These are phyloP conservation scores for Forsythia viridissima DNA, from an alignment of 257 asterid species.

Conservation along the genomic window DNA sequence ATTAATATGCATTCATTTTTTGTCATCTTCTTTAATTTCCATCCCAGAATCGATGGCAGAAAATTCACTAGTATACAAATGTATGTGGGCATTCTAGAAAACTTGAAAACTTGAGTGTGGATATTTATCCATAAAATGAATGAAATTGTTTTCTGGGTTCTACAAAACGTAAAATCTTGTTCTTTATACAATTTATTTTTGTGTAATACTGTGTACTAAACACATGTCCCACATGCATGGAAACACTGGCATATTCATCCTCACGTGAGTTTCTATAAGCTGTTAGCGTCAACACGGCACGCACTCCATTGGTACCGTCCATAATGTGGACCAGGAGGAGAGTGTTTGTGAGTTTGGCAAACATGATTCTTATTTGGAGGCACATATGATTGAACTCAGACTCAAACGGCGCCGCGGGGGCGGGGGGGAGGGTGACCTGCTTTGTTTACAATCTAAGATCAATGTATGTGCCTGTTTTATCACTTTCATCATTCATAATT, in stretches of 20 bases:
- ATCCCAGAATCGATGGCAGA: background rate
- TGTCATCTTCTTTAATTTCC: background rate
- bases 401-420: background rate
- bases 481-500: slow-evolving; percentile 35
- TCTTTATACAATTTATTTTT: background rate
- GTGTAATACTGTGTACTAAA: background rate
- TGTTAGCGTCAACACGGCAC: background rate
- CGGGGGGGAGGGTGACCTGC: background rate
- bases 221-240: background rate
- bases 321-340: background rate
- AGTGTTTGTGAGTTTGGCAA: slow-evolving; percentile 2
- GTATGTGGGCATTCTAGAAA: background rate
- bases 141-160: background rate
- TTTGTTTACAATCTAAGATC: slow-evolving; percentile 27
- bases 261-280: background rate
- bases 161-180: background rate
- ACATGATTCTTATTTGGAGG: slow-evolving; percentile 28
- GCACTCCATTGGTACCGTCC: background rate
- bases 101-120: background rate
- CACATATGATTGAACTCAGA: slow-evolving; percentile 11
- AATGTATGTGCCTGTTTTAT: slow-evolving; percentile 28
- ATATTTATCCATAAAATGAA: background rate
- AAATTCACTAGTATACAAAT: background rate
- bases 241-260: background rate
- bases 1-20: background rate